Conservation (phyloP, 768 basidiomycete species). For the Lepiota brunneoincarnata region DNA sequence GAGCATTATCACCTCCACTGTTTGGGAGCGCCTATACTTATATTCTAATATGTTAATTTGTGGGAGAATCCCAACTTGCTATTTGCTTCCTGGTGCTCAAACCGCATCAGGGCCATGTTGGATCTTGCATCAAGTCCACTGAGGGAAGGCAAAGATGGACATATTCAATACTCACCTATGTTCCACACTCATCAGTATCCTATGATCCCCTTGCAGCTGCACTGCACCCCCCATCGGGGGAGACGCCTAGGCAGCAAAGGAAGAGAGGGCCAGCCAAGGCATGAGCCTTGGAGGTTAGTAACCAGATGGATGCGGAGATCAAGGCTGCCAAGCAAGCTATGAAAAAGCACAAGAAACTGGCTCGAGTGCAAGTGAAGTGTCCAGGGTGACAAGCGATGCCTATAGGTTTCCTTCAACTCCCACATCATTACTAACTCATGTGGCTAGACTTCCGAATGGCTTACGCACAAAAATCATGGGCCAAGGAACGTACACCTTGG, state of each 20-base stretch:
- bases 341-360: constrained; percentile 41
- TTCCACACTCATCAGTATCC: constrained; percentile 12
- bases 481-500: too few species aligned
- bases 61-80: too few species aligned
- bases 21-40: background rate
- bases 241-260: constrained; percentile 43
- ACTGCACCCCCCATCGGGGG: constrained; percentile 56
- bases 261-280: constrained; percentile 46
- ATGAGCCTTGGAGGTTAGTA: constrained; percentile 33
- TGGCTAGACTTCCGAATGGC: constrained; percentile 54
- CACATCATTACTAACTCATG: constrained; percentile 21
- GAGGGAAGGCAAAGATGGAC: background rate
- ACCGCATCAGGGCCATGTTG: background rate
- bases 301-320: constrained; percentile 38
- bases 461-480: constrained; percentile 55
- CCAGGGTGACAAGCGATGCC: too few species aligned
- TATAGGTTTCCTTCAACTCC: background rate
- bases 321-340: constrained; percentile 37
- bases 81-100: too few species aligned
- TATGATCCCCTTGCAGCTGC: constrained; percentile 28
- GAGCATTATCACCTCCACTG: background rate
- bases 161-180: constrained; percentile 6
- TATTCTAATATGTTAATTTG: too few species aligned
- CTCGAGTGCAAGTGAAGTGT: constrained; percentile 40
- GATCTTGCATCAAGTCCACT: background rate